These are phyloP conservation scores for Penicillium sp. DNA, from an alignment of 2,329 filamentous ascomycete genomes.

Conservation along the genomic window DNA sequence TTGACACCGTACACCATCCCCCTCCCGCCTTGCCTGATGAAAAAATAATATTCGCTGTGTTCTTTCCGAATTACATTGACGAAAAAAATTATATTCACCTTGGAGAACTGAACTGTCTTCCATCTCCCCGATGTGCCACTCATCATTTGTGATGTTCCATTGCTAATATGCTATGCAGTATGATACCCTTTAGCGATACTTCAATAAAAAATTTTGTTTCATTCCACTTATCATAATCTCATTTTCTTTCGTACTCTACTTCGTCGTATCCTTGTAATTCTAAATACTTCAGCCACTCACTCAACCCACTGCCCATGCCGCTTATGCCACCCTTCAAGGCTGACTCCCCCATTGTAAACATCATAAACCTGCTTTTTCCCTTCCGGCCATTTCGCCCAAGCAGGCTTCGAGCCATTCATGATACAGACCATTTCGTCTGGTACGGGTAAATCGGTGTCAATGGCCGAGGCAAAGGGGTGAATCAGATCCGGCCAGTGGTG, in stretches of 20 bases:
- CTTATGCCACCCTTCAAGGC: constrained; percentile 54
- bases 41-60: constrained; percentile 64
- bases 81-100: constrained; percentile 63
- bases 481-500: constrained; percentile 53
- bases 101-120: constrained; percentile 63
- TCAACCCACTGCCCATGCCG: constrained; percentile 42
- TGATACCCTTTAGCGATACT: constrained; percentile 6
- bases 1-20: constrained; percentile 1
- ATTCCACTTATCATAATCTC: background rate
- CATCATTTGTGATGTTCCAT: constrained; percentile 12
- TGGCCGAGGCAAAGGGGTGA: constrained; percentile 55
- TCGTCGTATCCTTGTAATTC: background rate
- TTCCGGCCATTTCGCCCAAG: constrained; percentile 53
- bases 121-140: constrained; percentile 16
- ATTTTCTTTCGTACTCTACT: too few relatives aligned
- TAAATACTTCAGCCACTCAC: constrained; percentile 16
- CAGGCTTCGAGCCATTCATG: constrained; percentile 48
- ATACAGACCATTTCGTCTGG: constrained; percentile 55
- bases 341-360: constrained; percentile 39
- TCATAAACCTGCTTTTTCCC: constrained; percentile 51
- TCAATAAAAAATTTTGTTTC: constrained; percentile 1
- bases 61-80: constrained; percentile 66
- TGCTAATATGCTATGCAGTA: constrained; percentile 31
- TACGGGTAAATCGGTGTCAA: constrained; percentile 51
- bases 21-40: constrained; percentile 56